Base-by-base conservation (phyloP, 306 rosid species). In the Cicer pinnatifidum region DNA sequence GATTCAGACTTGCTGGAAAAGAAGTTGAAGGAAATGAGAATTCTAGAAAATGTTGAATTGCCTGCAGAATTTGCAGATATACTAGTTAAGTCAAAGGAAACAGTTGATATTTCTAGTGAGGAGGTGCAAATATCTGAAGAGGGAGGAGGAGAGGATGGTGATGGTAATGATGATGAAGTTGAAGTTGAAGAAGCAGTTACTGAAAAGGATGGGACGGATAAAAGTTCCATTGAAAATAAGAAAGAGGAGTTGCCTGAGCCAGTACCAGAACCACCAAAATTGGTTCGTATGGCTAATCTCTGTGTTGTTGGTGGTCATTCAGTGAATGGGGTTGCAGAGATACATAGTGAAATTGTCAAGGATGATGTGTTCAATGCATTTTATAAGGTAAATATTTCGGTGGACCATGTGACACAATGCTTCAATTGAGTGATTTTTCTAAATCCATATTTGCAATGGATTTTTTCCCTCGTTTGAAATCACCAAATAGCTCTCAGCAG, bases 311-410 rank as follows among this genome's bases (percentile, higher is more conserved):
- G 97, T 73, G 99, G 99, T 83, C 96, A 91, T 88, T 95, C 95
- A 58, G 99, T 94, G 73, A 94, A 94, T 67, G 99, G 99, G 69
- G 99, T 94, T 79, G 99, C 99, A 12, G 97, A 86, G 90, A 94
- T 94, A 82, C 99, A 94, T 65, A 94, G 95, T 81, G 88, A 94
- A 86, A 94, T 94, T 77, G 99, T 94, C 51, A 91, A 89, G 85
- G 93, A 91, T 16, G 97, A 89, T 69, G 97, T 94, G 67, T 94
- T 94, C 78, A 94, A 89, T 82, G 74, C 96, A 58, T 94, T 94
- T 84, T 94, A 78, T 82, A 73, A 88, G 96, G 99, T 87, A 79
- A 71, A 64, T 52, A 41, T 72, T 73, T 84, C 46, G 6, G 16
- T 60, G 67, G 67, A 45, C 37, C 12, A 52, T 77, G 62, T 56